phyloP scores from a whole-genome alignment of 2,329 filamentous ascomycete species.

The Biscogniauxia mediterranea region DNA sequence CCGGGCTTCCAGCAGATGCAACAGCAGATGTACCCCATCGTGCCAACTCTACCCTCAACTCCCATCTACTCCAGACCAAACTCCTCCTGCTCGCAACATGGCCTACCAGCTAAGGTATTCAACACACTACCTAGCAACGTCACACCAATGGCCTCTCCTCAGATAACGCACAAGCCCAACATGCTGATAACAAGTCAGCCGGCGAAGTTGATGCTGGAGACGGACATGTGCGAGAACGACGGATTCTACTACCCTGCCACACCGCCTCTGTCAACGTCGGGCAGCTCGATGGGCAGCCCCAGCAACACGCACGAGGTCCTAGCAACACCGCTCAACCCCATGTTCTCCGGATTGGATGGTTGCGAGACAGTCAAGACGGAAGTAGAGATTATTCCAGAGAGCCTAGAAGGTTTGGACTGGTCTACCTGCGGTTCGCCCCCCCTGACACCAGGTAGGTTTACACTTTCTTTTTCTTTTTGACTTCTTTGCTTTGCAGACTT shows the following conservation, averaged over 20 bases:
- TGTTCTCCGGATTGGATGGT: constrained; percentile 70
- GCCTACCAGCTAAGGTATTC: constrained; percentile 50
- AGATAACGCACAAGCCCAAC: constrained; percentile 72
- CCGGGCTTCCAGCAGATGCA: constrained; percentile 53
- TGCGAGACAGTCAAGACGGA: constrained; percentile 70
- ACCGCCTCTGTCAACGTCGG: constrained; percentile 80
- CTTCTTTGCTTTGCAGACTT: neutral
- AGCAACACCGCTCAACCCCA: constrained; percentile 78
- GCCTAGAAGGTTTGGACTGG: constrained; percentile 73
- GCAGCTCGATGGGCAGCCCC: constrained; percentile 84
- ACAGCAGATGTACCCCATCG: constrained; percentile 53
- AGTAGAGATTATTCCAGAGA: constrained; percentile 67
- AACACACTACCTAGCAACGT: constrained; percentile 60
- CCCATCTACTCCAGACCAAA: constrained; percentile 64
- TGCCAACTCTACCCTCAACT: constrained; percentile 60
- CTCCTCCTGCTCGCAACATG: constrained; percentile 61
- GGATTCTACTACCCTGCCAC: constrained; percentile 77
- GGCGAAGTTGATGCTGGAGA: constrained; percentile 65
- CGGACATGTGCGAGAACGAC: constrained; percentile 64
- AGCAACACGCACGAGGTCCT: constrained; percentile 68
- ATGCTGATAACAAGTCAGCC: constrained; percentile 45
- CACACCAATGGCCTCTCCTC: constrained; percentile 75
- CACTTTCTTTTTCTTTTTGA: constrained; percentile 7
- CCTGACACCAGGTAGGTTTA: constrained; percentile 81
- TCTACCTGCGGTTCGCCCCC: constrained; percentile 75